phyloP scores from a whole-genome alignment of 208 protist genomes.

The Leishmania martiniquensis region DNA sequence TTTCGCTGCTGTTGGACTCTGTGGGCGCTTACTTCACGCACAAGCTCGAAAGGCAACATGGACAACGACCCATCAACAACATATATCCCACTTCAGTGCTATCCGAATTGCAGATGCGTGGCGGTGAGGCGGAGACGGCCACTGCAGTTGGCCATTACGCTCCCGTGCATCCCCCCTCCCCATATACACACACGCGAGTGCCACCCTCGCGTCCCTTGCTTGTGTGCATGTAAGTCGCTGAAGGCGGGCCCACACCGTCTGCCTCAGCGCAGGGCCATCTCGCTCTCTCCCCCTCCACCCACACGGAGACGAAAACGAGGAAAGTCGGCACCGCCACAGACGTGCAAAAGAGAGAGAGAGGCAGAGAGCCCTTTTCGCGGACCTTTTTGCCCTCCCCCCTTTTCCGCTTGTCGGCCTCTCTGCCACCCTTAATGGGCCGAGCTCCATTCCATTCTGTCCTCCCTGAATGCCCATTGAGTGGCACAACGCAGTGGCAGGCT shows the following conservation, averaged over 20 bases:
- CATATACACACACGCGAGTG: no score
- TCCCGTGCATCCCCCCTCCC: no score
- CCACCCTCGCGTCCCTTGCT: not conserved
- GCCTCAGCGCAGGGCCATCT: not conserved
- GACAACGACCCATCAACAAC: conserved; percentile 1
- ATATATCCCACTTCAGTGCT: not conserved
- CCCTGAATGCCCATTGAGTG: not conserved
- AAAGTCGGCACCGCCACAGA: not conserved
- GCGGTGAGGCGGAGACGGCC: not conserved
- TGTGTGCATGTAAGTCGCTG: not conserved
- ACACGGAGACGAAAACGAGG: not conserved
- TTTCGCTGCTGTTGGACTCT: no score
- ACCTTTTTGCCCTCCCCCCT: not conserved
- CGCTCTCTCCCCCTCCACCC: not conserved
- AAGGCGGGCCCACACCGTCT: not conserved
- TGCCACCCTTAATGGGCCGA: not conserved
- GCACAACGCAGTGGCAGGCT: not conserved
- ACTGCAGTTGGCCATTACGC: not conserved
- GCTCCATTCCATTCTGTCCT: not conserved
- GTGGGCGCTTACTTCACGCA: not conserved
- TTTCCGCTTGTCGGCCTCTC: no score
- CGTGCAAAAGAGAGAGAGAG: not conserved
- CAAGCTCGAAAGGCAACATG: not conserved
- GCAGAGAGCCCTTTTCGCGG: no score
- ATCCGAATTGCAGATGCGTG: not conserved